A percentile compares a stretch with the other conserved stretches of the same genome.
Conservation (phyloP, 441 rosid genomes). For the Populus hybrid region DNA sequence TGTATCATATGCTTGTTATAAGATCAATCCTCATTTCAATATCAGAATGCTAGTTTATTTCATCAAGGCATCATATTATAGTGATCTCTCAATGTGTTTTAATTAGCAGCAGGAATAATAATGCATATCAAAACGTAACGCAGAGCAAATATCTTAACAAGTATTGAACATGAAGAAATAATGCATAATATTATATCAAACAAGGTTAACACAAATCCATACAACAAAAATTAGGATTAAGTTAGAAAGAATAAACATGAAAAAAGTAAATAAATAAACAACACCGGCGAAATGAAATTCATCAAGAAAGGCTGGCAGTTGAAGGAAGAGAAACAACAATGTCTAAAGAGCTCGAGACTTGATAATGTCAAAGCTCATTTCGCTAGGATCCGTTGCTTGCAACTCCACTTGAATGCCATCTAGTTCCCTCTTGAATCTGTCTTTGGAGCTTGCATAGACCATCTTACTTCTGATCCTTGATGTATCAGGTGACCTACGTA, state of each 20-base stretch:
- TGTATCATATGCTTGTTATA: background rate
- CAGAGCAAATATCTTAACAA: background rate
- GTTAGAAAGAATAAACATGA: background rate
- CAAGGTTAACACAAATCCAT: background rate
- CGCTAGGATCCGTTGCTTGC: slow-evolving; percentile 32
- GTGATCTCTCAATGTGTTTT: background rate
- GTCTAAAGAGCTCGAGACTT: slow-evolving; percentile 46
- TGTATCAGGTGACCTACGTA: slow-evolving; percentile 56
- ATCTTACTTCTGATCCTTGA: slow-evolving; percentile 70
- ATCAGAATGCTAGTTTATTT: background rate
- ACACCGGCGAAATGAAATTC: background rate
- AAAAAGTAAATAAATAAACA: background rate
- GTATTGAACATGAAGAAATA: background rate
- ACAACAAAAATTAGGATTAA: background rate
- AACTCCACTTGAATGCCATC: slow-evolving; percentile 71
- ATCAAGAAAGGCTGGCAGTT: background rate
- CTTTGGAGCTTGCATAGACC: slow-evolving; percentile 79
- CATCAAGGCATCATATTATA: background rate
- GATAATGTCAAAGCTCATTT: slow-evolving; percentile 67
- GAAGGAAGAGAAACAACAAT: background rate
- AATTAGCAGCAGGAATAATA: background rate
- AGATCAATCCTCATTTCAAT: too few species aligned
- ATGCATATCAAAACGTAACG: background rate
- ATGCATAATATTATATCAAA: background rate
- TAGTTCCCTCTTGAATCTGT: slow-evolving; percentile 34